phyloP scores from a whole-genome alignment of 306 rosid genomes.

The Begonia fuchsioides region DNA sequence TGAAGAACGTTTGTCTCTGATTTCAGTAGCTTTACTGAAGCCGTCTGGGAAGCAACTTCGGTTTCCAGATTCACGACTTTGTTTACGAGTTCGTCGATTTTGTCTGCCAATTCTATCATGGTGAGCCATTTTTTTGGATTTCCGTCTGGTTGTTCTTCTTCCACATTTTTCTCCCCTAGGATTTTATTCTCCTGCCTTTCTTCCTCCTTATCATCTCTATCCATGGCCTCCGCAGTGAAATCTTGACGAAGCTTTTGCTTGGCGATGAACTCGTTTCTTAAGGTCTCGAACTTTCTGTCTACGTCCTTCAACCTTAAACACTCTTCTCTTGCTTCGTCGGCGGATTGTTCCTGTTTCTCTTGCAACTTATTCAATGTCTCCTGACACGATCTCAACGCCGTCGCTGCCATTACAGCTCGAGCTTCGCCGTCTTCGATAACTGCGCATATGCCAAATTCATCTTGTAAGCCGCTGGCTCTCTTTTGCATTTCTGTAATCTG shows the following conservation, averaged over 20 bases:
- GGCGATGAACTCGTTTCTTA: slow-evolving; percentile 24
- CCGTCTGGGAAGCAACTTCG: slow-evolving; percentile 42
- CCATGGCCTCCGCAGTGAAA: too few species aligned
- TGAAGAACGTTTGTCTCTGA: slow-evolving; percentile 64
- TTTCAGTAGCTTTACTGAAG: slow-evolving; percentile 35
- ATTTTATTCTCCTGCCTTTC: slow-evolving; percentile 12
- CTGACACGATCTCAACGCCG: slow-evolving; percentile 67
- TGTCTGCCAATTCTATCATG: slow-evolving; percentile 56
- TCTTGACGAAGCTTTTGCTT: slow-evolving; percentile 7
- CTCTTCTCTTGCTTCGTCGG: slow-evolving; percentile 45
- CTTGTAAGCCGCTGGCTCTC: slow-evolving; percentile 47
- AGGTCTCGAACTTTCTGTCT: slow-evolving; percentile 25
- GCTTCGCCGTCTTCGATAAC: slow-evolving; percentile 66
- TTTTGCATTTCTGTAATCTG: slow-evolving; percentile 47
- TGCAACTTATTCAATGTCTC: slow-evolving; percentile 44
- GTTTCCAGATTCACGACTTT: slow-evolving; percentile 56
- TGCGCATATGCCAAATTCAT: slow-evolving; percentile 39
- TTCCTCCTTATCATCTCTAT: not conserved
- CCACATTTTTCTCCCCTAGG: slow-evolving; percentile 15
- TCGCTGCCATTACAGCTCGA: slow-evolving; percentile 61
- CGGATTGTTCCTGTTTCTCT: slow-evolving; percentile 30
- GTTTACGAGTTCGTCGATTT: slow-evolving; percentile 62
- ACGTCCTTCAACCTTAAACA: slow-evolving; percentile 28
- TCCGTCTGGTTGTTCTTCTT: slow-evolving; percentile 23
- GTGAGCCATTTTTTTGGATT: slow-evolving; percentile 28